Evolutionary conservation across 192 early-diverging fungal species (phyloP), one percentile per base, ranked within the genome.

Genomic region (Rhizophagus prolifer): DNA sequence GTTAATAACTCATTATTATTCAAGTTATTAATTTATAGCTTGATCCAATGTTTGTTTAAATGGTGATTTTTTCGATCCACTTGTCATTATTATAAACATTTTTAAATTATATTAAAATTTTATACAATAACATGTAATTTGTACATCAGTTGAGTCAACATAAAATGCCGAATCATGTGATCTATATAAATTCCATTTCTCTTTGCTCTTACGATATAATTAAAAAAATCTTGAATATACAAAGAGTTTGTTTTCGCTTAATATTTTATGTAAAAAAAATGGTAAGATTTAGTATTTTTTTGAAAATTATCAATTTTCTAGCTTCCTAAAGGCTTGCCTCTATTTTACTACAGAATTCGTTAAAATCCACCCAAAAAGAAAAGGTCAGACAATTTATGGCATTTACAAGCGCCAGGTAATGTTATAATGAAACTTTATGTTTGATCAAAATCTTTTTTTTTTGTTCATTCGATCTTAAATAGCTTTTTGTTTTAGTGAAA

Each of bases 361-460:
- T 84, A 41, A 85, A 82, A 74, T 63, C 84, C 26, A 47, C 68
- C 21, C 84, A 85, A 63, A 58, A 75, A 47, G 83, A 85, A 28
- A 85, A 85, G 64, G 75, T 85, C 36, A 80, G 79, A 28, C 80
- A 85, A 65, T 85, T 85, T 77, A 82, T 82, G 13, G 58, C 77
- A 14, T 85, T 85, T 66, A 85, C 84, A 10, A 72, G 64, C 38
- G 81, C 84, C 14, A 85, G 79, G 84, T 85, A 80, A 59, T 19
- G 38, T 66, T 16, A 4, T 63, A 30, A 16, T 3, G 21, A 63
- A 2, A n/a, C 25, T 63, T 16, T 63, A 63, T 28, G 9, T 26
- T 63, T 30, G 13, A n/a, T 14, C 23, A 14, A 28, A 30, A 44
- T 44, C 38, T 9, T 12, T 44, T 44, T 44, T 44, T 13, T 2